Evolutionary conservation across 495 filamentous ascomycete species (phyloP), one percentile per base, ranked within the genome.

Genomic region (Geoglossum glabrum): DNA sequence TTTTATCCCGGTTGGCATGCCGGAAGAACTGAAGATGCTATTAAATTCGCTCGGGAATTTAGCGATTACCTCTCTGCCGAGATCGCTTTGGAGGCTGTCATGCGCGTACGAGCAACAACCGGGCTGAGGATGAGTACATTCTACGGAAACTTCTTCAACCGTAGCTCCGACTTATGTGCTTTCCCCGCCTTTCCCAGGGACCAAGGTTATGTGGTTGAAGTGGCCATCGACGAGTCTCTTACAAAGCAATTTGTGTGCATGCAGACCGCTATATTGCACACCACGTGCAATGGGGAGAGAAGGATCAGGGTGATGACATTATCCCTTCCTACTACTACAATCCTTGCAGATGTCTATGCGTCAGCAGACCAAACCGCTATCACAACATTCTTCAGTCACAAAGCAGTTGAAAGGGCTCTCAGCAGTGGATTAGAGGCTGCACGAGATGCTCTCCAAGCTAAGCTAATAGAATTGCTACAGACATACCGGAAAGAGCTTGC

Each of bases 141-240:
- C 74, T 98, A 97, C 70, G 92, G 92, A 60, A 98, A 98, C 70
- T 98, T 98, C 72, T 98, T 98, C 77, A 98, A 97, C 71, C 79
- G 92, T 57, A 90, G 84, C 65, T 95, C 88, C 19, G 93, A 98
- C 71, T 82, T 98, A 52, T 96, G 90, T 66, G 90, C 90, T 25
- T 97, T 97, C 76, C 90, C 90, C 1, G 92, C 93, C 5, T 96
- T 98, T 75, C 92, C 92, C 21, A 81, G 92, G 66, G 92, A 98
- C 66, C 92, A 98, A 66, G 85, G 84, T 50, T 98, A 97, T 66
- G 92, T 97, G n/a, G 92, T 98, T 36, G 92, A 98, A 66, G 93
- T 98, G 56, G 90, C 92, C 8, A 96, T 98, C 61, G 92, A 98
- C 68, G 92, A 98, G 71, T 86, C 80, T 36, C 73, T 98, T 58